These are phyloP conservation scores for Verruconis gallopava DNA, from an alignment of 2,329 filamentous ascomycete species.

Conservation along the genomic window DNA sequence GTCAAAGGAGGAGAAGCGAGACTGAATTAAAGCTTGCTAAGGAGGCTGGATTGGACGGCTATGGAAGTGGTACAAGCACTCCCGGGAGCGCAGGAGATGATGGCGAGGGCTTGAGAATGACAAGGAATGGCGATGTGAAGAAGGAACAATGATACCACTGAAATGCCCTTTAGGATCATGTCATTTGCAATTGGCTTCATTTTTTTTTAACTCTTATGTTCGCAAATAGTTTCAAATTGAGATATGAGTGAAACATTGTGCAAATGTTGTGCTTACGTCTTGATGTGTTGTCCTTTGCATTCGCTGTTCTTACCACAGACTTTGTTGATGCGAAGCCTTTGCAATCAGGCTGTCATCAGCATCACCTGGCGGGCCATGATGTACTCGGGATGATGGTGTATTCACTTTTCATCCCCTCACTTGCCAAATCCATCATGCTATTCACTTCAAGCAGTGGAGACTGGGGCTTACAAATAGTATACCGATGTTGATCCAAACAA, in stretches of 20 bases:
- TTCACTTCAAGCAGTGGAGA: too few species aligned
- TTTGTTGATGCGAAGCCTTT: too few species aligned
- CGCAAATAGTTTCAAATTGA: too few species aligned
- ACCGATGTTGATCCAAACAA: too few species aligned
- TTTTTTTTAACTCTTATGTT: not conserved
- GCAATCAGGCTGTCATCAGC: too few species aligned
- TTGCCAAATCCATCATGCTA: too few species aligned
- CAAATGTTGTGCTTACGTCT: not conserved
- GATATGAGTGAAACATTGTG: not conserved
- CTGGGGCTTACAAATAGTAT: too few species aligned
- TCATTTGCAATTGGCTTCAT: not conserved
- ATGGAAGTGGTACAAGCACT: constrained; percentile 7
- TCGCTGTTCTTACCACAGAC: too few species aligned
- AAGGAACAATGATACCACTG: not conserved
- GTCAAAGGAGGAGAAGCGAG: constrained; percentile 44
- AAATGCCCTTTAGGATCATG: not conserved
- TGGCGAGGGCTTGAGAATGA: constrained; percentile 7
- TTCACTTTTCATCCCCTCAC: too few species aligned
- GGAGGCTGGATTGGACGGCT: constrained; percentile 2
- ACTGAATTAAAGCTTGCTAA: constrained; percentile 4
- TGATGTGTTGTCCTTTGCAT: not conserved
- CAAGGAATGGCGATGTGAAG: constrained; percentile 1
- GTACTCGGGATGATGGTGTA: too few species aligned
- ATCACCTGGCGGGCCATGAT: too few species aligned
- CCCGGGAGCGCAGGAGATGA: constrained; percentile 4